These are phyloP conservation scores for Pseudogymnoascus sp. DNA, from an alignment of 2,329 filamentous ascomycete genomes.

Conservation along the genomic window DNA sequence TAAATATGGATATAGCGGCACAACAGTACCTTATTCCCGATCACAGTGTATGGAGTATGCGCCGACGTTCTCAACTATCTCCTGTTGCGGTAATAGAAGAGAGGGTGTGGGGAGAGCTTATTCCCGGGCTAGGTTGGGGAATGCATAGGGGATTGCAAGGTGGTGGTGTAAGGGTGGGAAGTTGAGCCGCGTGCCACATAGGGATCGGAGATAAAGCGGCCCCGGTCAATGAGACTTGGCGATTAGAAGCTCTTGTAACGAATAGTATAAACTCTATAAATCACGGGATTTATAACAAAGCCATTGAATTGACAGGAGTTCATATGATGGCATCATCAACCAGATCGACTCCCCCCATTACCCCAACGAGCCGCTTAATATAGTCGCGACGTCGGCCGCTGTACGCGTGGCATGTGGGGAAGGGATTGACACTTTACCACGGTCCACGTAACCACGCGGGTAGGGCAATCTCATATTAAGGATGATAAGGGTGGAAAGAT, in stretches of 20 bases:
- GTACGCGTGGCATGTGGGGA: conserved; percentile 3
- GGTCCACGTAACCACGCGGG: background rate
- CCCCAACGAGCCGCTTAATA: background rate
- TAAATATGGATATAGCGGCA: background rate
- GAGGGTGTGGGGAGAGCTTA: too few relatives aligned
- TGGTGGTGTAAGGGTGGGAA: too few relatives aligned
- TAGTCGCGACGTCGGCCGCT: background rate
- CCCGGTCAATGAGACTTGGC: too few relatives aligned
- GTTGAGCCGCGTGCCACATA: too few relatives aligned
- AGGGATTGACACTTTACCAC: background rate
- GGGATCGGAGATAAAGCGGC: too few relatives aligned
- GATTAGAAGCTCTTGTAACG: too few relatives aligned
- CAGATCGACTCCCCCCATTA: background rate
- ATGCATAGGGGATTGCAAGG: too few relatives aligned
- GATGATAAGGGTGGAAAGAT: too few relatives aligned
- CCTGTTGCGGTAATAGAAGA: too few relatives aligned
- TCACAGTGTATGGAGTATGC: too few relatives aligned
- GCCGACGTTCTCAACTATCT: too few relatives aligned
- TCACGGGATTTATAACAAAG: background rate
- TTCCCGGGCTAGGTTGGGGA: background rate
- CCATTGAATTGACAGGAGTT: background rate
- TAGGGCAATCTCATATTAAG: background rate
- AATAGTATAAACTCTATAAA: too few relatives aligned
- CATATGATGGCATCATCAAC: background rate
- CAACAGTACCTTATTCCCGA: background rate